phyloP scores from a whole-genome alignment of 352 stramenopile genomes.

The Globisporangium spiculum region DNA sequence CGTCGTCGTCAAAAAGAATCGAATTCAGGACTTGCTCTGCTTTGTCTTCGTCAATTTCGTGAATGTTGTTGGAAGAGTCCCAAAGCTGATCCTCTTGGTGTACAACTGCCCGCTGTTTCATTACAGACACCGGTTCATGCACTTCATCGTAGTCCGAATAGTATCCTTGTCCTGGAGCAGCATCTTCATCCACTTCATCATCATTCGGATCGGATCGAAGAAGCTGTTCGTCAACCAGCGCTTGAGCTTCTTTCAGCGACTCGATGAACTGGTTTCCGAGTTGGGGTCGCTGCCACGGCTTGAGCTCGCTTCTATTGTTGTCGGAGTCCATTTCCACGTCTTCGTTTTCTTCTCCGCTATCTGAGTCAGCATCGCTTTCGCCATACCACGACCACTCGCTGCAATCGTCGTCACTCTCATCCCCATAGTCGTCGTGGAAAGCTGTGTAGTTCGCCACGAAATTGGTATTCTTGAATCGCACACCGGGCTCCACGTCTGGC shows the following conservation, averaged over 20 bases:
- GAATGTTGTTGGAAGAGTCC: constrained; percentile 32
- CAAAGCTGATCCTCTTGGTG: constrained; percentile 50
- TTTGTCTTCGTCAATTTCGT: constrained; percentile 26
- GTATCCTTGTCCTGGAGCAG: constrained; percentile 61
- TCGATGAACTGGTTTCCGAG: constrained; percentile 40
- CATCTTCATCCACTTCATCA: constrained; percentile 35
- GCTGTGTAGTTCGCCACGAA: constrained; percentile 59
- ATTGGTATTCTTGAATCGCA: constrained; percentile 47
- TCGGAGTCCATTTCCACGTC: constrained; percentile 21
- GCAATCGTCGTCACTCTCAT: constrained; percentile 38
- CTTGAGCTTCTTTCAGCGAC: constrained; percentile 43
- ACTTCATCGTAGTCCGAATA: constrained; percentile 65
- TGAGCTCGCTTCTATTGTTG: constrained; percentile 7
- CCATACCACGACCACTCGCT: constrained; percentile 65
- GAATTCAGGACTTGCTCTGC: constrained; percentile 24
- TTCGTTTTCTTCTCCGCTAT: constrained; percentile 24
- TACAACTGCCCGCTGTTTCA: constrained; percentile 17
- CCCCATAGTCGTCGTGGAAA: constrained; percentile 37
- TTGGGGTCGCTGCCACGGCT: constrained; percentile 19
- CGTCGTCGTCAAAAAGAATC: constrained; percentile 16
- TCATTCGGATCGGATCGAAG: constrained; percentile 25
- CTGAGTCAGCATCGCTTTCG: constrained; percentile 57
- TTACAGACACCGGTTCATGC: constrained; percentile 26
- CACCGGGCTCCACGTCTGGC: constrained; percentile 54
- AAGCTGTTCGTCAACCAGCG: constrained; percentile 48